Conservation (phyloP, 768 basidiomycete species). For the Russula compacta region DNA sequence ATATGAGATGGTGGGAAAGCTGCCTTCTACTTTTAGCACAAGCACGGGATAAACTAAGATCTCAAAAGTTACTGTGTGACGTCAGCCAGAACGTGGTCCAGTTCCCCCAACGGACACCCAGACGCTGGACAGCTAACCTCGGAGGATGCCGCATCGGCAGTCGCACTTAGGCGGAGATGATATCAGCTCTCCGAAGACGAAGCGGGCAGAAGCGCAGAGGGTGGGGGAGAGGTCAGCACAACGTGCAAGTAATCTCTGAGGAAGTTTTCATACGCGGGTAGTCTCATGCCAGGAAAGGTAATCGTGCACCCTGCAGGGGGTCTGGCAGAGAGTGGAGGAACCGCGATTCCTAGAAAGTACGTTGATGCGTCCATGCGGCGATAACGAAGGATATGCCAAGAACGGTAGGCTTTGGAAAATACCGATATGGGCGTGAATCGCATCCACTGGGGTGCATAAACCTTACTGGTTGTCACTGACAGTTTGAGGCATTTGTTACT, state of each 20-base stretch:
- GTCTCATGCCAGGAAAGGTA: background rate
- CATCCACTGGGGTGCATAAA: constrained; percentile 1
- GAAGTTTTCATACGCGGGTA: constrained; percentile 9
- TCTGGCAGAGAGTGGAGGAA: background rate
- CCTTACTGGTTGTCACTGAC: constrained; percentile 1
- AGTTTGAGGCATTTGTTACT: background rate
- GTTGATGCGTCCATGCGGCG: constrained; percentile 5
- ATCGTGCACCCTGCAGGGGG: background rate
- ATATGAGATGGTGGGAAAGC: background rate
- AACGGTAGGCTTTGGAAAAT: constrained; percentile 6
- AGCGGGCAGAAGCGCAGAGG: background rate
- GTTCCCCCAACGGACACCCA: background rate
- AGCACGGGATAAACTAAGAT: background rate
- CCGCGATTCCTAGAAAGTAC: constrained; percentile 2
- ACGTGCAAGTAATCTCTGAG: constrained; percentile 14
- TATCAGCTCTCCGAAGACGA: constrained; percentile 13
- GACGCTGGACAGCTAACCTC: background rate
- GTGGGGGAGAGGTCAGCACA: constrained; percentile 2
- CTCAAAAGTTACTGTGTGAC: constrained; percentile 1
- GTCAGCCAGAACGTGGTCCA: constrained; percentile 17
- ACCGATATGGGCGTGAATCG: constrained; percentile 16
- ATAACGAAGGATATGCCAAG: constrained; percentile 9
- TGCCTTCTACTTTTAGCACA: constrained; percentile 1
- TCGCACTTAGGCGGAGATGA: constrained; percentile 16
- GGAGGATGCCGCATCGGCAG: constrained; percentile 7